Evolutionary conservation across 1,284 basidiomycete genomes (phyloP).

Genomic region (Ceratobasidium sp.): DNA sequence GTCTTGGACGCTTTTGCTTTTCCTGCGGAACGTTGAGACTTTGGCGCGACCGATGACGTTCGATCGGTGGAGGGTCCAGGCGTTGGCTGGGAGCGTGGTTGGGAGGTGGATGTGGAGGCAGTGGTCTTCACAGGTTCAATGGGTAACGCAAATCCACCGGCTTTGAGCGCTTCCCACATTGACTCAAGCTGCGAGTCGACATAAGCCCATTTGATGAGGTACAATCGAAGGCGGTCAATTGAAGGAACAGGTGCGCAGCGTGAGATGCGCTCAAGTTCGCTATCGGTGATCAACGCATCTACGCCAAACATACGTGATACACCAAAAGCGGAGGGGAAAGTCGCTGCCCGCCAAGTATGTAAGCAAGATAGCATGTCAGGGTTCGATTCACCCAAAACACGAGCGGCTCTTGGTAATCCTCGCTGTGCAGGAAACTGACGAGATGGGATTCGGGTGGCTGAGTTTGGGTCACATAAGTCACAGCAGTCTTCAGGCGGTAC

Average conservation of each 20-base stretch:
- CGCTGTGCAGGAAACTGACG: not conserved
- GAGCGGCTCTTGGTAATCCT: not conserved
- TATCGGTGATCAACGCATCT: not conserved
- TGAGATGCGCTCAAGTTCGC: conserved; percentile 19
- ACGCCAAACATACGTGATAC: conserved; percentile 1
- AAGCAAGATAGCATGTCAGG: conserved; percentile 4
- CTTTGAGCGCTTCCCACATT: conserved; percentile 18
- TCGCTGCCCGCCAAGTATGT: not conserved
- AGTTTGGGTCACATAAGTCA: not conserved
- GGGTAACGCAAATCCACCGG: not conserved
- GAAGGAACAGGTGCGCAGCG: conserved; percentile 3
- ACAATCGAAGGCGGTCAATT: not conserved
- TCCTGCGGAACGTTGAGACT: not conserved
- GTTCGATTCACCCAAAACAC: not conserved
- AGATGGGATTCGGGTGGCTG: not conserved
- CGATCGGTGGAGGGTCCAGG: not conserved
- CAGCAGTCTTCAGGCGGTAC: conserved; percentile 9
- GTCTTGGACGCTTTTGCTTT: not conserved
- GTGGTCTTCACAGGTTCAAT: not conserved
- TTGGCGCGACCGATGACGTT: not conserved
- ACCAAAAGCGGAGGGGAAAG: not conserved
- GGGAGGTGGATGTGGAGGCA: not conserved
- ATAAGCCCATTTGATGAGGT: conserved; percentile 5
- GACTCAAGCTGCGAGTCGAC: conserved; percentile 1
- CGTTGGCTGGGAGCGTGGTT: not conserved